These are phyloP conservation scores for Russula sp. DNA, from an alignment of 768 basidiomycete species.

Conservation along the genomic window DNA sequence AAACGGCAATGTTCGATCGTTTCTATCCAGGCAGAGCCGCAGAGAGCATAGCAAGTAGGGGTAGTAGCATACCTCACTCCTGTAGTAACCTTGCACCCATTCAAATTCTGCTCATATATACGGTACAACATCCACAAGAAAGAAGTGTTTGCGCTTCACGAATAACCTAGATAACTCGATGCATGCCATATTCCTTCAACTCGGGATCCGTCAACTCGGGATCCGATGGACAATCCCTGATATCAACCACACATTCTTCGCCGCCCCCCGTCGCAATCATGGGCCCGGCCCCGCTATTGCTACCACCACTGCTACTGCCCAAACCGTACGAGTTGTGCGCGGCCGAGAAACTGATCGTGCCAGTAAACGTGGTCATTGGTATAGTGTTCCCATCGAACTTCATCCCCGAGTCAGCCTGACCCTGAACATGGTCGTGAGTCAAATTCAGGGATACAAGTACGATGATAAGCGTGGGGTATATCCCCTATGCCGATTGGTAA, in stretches of 20 bases:
- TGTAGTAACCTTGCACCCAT: background rate
- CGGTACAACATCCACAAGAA: background rate
- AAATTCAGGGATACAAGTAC: conserved; percentile 29
- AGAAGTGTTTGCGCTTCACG: background rate
- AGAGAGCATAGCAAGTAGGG: no score
- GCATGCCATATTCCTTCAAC: background rate
- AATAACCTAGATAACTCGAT: background rate
- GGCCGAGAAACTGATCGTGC: background rate
- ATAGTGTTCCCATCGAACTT: background rate
- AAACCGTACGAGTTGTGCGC: background rate
- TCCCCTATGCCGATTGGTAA: conserved; percentile 1
- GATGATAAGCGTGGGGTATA: conserved; percentile 22
- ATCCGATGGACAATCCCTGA: background rate
- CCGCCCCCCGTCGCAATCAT: background rate
- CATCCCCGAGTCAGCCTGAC: background rate
- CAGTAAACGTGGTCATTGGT: background rate
- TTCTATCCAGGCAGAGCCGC: no score
- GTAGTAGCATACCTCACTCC: no score
- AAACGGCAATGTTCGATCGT: no score
- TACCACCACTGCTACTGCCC: no score
- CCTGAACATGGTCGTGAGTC: conserved; percentile 7
- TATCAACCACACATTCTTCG: background rate
- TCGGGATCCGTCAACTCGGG: background rate
- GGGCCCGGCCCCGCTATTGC: background rate
- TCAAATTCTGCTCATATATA: background rate